Conservation (phyloP, 2,329 filamentous ascomycete species). For the Beauveria asiatica region DNA sequence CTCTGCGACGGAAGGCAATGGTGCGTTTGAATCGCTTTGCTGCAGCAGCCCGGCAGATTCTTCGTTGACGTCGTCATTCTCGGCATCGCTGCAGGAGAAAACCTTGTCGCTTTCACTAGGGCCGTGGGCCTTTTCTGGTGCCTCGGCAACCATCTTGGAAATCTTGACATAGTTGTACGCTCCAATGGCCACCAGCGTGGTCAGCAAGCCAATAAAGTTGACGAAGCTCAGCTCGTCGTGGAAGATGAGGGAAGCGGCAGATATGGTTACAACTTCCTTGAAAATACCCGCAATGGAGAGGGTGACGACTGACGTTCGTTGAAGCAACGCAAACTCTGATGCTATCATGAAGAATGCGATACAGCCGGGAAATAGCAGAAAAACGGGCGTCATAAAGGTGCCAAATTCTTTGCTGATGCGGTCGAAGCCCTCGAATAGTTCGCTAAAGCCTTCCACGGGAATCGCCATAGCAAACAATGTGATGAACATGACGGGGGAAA, state of each 20-base stretch:
- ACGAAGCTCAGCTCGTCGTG: conserved; percentile 78
- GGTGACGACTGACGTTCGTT: conserved; percentile 92
- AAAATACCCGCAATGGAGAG: conserved; percentile 96
- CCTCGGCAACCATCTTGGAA: conserved; percentile 74
- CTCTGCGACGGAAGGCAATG: not conserved
- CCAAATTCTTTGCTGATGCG: conserved; percentile 62
- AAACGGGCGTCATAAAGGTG: conserved; percentile 51
- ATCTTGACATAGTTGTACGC: conserved; percentile 96
- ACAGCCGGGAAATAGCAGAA: conserved; percentile 80
- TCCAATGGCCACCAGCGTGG: conserved; percentile 79
- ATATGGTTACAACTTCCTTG: conserved; percentile 96
- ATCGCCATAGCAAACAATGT: conserved; percentile 73
- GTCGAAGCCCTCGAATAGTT: conserved; percentile 57
- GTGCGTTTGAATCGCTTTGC: conserved; percentile 14
- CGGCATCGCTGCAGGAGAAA: conserved; percentile 31
- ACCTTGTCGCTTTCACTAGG: conserved; percentile 26
- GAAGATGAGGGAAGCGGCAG: conserved; percentile 78
- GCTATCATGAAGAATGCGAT: conserved; percentile 96
- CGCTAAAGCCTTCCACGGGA: conserved; percentile 70
- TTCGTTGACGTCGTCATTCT: conserved; percentile 34
- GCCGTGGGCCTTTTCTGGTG: conserved; percentile 43
- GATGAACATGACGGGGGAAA: conserved; percentile 94
- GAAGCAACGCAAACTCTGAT: conserved; percentile 87
- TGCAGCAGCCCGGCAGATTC: conserved; percentile 38
- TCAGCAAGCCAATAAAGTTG: conserved; percentile 78